Evolutionary conservation across 2,329 filamentous ascomycete genomes (phyloP).

Genomic region (Xylaria sp.): DNA sequence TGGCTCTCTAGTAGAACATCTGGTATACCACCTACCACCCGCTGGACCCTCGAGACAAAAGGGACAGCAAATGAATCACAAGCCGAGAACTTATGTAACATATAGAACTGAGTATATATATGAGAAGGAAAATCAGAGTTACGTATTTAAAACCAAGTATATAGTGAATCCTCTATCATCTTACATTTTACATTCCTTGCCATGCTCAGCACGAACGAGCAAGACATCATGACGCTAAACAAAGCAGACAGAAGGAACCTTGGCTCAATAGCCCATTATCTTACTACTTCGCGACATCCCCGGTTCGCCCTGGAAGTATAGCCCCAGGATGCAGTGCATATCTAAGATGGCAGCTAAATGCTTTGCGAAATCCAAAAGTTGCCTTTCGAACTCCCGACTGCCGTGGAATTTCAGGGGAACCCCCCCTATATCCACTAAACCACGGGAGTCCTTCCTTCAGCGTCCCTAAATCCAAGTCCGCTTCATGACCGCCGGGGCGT

Average conservation of each 20-base stretch:
- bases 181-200: background rate
- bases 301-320: conserved; percentile 6
- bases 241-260: conserved; percentile 11
- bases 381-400: conserved; percentile 8
- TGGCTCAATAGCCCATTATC: conserved; percentile 4
- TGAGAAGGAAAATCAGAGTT: conserved; percentile 5
- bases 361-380: conserved; percentile 5
- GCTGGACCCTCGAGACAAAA: no score
- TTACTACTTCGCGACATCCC: conserved; percentile 14
- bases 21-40: no score
- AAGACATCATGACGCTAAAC: conserved; percentile 19
- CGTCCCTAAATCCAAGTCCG: conserved; percentile 8
- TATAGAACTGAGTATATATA: no score
- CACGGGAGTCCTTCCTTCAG: background rate
- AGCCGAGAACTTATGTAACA: no score
- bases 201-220: conserved; percentile 4
- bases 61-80: no score
- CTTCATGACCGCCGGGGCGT: conserved; percentile 9
- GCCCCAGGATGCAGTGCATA: conserved; percentile 2
- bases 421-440: conserved; percentile 1
- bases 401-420: conserved; percentile 2
- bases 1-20: no score
- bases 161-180: conserved; percentile 8
- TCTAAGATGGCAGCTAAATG: background rate
- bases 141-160: conserved; percentile 9